phyloP scores from a whole-genome alignment of 2,329 filamentous ascomycete genomes.

The Chaetothyriales sp. region DNA sequence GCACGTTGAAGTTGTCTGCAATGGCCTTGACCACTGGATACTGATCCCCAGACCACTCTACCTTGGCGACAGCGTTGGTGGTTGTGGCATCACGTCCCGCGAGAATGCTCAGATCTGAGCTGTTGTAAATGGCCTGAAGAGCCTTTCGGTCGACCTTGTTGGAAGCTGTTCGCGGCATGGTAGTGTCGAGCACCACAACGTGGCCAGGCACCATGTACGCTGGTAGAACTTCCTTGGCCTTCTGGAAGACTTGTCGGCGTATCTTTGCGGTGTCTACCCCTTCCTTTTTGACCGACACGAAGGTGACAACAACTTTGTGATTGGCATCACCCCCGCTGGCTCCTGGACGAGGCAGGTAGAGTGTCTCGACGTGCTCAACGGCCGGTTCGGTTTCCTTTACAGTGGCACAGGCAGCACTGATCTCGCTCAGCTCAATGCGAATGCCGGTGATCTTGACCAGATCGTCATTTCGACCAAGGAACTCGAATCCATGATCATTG shows the following conservation, averaged over 20 bases:
- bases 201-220: background rate
- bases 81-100: conserved; percentile 6
- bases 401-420: conserved; percentile 2
- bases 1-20: too few relatives aligned
- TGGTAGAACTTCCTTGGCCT: background rate
- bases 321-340: too few relatives aligned
- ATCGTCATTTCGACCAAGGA: conserved; percentile 23
- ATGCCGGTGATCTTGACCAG: conserved; percentile 20
- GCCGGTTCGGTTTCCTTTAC: background rate
- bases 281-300: too few relatives aligned
- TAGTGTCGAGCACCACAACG: background rate
- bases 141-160: conserved; percentile 1
- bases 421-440: conserved; percentile 20
- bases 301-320: too few relatives aligned
- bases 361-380: background rate
- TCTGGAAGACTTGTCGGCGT: too few relatives aligned
- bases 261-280: too few relatives aligned
- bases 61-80: too few relatives aligned
- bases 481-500: conserved; percentile 19
- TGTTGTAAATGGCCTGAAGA: background rate
- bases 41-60: too few relatives aligned
- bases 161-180: background rate
- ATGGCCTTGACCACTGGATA: too few relatives aligned
- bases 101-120: background rate
- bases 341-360: background rate